Base-by-base conservation (phyloP, 176 grass and related monocot genomes). In the Pontederia crassipes region DNA sequence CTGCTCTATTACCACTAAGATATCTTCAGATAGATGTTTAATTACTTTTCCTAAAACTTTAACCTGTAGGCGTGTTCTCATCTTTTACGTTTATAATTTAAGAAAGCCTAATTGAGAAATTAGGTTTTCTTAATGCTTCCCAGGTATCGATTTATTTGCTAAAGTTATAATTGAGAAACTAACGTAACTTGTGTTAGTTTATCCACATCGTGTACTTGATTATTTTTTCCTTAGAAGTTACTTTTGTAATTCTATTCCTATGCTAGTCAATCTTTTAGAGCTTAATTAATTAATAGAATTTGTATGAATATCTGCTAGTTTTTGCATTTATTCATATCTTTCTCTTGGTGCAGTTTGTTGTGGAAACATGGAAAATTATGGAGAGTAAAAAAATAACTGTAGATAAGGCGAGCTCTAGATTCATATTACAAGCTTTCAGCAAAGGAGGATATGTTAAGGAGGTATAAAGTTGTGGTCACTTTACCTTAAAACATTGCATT, bases 361-460 rank as follows among this genome's bases (percentile, higher is more conserved):
- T 78, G 76, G 74, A 97, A 65, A 71, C 81, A 53, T 85, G 85
- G 83, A 61, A 83, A 82, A 52, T 79, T 48, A 88, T 97, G 79
- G 67, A 91, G 54, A 55, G 78, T 40, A 88, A 87, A 53, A 62
- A 15, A 17, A 62, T 91, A 60, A 18, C 66, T 72, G 48, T 83
- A 52, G 76, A 66, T 72, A 83, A 85, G 68, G 48, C 54, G 58
- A 67, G 55, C 53, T 80, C 75, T 59, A 64, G 55, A 75, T 85
- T 47, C 61, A 76, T 76, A 29, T 70, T 82, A 80, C 69, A 50
- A 73, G 87, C 92, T 50, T 76, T 90, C 64, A 73, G 65, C 52
- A 80, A 77, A 85, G 81, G 84, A 52, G 84, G 78, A 69, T 79
- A 83, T 67, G 14, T 49, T 35, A 83, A 83, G 70, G 81, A 97